A percentile compares a stretch with the other conserved stretches of the same genome.
These are phyloP conservation scores for Solanum pennellii DNA, from an alignment of 257 asterid genomes.

Conservation along the genomic window DNA sequence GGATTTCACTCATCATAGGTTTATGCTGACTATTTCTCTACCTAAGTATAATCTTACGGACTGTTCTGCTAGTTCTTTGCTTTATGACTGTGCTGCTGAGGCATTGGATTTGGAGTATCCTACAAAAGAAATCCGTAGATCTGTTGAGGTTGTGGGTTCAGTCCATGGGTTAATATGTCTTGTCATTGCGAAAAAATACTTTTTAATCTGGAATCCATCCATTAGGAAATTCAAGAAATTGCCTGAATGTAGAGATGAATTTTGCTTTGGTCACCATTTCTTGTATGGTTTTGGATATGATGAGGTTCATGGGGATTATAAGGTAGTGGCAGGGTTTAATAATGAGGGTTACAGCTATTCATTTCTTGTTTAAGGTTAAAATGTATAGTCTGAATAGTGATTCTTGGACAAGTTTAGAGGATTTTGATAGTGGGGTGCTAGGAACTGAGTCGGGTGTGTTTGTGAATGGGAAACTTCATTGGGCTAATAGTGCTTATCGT, in stretches of 20 bases:
- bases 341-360: not conserved
- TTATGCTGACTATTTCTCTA: not conserved
- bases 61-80: not conserved
- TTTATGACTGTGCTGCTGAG: not conserved
- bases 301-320: not conserved
- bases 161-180: not conserved
- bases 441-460: not conserved
- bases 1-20: not conserved
- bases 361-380: not conserved
- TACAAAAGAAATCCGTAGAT: not conserved
- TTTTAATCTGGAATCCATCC: not conserved
- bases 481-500: not conserved
- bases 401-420: not conserved
- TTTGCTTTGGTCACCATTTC: not conserved
- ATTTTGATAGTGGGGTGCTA: not conserved
- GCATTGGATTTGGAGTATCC: not conserved
- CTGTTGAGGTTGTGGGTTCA: not conserved
- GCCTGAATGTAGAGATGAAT: not conserved
- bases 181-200: not conserved
- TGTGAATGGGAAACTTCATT: not conserved
- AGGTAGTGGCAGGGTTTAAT: not conserved
- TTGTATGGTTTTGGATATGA: not conserved
- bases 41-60: not conserved
- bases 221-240: too few species aligned
- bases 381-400: not conserved